Percentiles rank a stretch among this genome's conserved stretches.
Conservation (phyloP, 2,329 filamentous ascomycete species). For the Curvularia eragrostidis region DNA sequence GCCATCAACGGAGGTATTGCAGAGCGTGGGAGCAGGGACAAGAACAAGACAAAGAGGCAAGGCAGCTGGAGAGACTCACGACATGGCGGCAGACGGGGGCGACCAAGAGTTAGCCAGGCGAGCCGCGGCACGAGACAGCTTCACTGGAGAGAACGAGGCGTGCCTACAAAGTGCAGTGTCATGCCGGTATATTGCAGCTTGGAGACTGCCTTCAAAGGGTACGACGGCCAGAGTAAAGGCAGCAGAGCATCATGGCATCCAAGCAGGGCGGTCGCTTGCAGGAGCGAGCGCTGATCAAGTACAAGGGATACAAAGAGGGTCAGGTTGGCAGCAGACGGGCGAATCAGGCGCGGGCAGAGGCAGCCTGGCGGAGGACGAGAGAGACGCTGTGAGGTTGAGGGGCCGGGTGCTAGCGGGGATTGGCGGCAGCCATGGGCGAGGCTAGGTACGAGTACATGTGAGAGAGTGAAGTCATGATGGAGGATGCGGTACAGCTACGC, state of each 20-base stretch:
- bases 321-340: conserved; percentile 45
- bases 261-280: conserved; percentile 38
- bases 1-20: conserved; percentile 5
- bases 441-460: conserved; percentile 38
- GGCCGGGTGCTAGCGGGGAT: conserved; percentile 42
- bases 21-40: not conserved
- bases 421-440: conserved; percentile 23
- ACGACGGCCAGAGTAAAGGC: conserved; percentile 40
- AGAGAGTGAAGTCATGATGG: conserved; percentile 11
- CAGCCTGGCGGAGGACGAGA: conserved; percentile 43
- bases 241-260: conserved; percentile 50
- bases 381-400: conserved; percentile 40
- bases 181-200: conserved; percentile 44
- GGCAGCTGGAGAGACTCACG: conserved; percentile 45
- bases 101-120: conserved; percentile 28
- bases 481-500: conserved; percentile 39
- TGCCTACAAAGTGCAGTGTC: conserved; percentile 40
- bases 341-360: conserved; percentile 41
- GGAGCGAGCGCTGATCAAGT: conserved; percentile 49
- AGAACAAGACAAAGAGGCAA: conserved; percentile 17
- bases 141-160: conserved; percentile 37
- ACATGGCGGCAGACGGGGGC: conserved; percentile 42
- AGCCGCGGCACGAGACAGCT: conserved; percentile 36
- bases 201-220: conserved; percentile 40
- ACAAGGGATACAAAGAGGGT: conserved; percentile 49